Evolutionary conservation across 1,139 yeast species (phyloP).

Genomic region (Taiozyma onychis): DNA sequence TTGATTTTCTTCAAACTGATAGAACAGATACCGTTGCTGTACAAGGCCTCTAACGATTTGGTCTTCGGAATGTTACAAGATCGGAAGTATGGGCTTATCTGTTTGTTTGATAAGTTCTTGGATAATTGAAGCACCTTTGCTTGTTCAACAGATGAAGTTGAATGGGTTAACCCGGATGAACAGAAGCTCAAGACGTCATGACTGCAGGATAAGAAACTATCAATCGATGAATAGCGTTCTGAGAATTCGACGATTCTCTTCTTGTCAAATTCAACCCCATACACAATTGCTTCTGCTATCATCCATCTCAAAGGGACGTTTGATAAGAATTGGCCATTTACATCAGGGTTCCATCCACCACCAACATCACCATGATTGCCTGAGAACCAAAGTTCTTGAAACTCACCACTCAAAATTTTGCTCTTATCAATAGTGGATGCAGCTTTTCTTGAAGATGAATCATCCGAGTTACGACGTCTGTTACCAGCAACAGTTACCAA

Average conservation of each 20-base stretch:
- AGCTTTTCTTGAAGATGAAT: background rate
- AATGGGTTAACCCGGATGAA: slow-evolving; percentile 10
- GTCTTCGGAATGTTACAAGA: slow-evolving; percentile 13
- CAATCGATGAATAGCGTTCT: slow-evolving; percentile 30
- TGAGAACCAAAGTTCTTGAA: slow-evolving; percentile 45
- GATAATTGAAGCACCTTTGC: slow-evolving; percentile 12
- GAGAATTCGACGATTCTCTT: slow-evolving; percentile 37
- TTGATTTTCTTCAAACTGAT: slow-evolving; percentile 13
- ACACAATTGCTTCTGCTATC: slow-evolving; percentile 42
- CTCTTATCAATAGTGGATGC: slow-evolving; percentile 11
- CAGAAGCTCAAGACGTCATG: slow-evolving; percentile 40
- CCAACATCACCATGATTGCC: slow-evolving; percentile 67
- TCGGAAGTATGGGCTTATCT: slow-evolving; percentile 14
- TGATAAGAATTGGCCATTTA: slow-evolving; percentile 33
- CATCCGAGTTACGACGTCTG: background rate
- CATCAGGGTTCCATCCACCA: slow-evolving; percentile 51
- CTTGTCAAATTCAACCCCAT: slow-evolving; percentile 42
- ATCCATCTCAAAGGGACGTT: slow-evolving; percentile 56
- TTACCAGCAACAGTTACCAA: background rate
- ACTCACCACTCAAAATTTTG: slow-evolving; percentile 18
- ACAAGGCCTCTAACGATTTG: slow-evolving; percentile 9
- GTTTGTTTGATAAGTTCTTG: slow-evolving; percentile 5
- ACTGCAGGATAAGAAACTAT: slow-evolving; percentile 37
- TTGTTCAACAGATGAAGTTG: slow-evolving; percentile 13
- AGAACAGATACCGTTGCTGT: slow-evolving; percentile 12